Conservation (phyloP, 73 alveolate genomes). For the Paramecium sexaurelia region DNA sequence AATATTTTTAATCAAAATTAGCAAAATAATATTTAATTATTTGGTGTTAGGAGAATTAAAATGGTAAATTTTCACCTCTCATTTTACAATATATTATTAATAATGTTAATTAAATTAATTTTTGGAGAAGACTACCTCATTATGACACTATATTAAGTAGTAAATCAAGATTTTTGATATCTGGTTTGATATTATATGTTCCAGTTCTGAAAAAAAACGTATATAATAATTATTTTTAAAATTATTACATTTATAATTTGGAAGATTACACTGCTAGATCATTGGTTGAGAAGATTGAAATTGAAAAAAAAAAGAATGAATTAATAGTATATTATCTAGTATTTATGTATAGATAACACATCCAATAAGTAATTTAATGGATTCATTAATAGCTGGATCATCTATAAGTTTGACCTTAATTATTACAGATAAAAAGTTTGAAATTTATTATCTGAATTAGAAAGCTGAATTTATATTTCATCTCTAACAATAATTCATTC, state of each 20-base stretch:
- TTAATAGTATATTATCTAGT: background rate
- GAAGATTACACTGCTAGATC: background rate
- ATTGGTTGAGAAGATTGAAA: background rate
- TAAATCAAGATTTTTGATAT: background rate
- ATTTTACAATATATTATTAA: background rate
- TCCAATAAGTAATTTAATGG: background rate
- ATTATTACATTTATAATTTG: background rate
- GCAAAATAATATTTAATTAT: background rate
- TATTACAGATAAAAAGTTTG: background rate
- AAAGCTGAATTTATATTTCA: background rate
- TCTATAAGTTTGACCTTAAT: background rate
- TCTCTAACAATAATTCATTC: background rate
- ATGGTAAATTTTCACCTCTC: background rate
- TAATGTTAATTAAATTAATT: background rate
- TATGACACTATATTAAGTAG: background rate
- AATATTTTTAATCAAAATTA: background rate
- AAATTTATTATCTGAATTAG: background rate
- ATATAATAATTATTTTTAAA: background rate
- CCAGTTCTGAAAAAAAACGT: background rate
- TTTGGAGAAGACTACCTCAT: background rate
- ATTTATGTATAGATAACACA: background rate
- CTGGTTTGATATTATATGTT: background rate
- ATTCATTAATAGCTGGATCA: background rate
- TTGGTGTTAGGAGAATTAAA: background rate
- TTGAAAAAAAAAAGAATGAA: background rate